Evolutionary conservation across 2,329 filamentous ascomycete genomes (phyloP).

Genomic region (Diaporthe velutina): DNA sequence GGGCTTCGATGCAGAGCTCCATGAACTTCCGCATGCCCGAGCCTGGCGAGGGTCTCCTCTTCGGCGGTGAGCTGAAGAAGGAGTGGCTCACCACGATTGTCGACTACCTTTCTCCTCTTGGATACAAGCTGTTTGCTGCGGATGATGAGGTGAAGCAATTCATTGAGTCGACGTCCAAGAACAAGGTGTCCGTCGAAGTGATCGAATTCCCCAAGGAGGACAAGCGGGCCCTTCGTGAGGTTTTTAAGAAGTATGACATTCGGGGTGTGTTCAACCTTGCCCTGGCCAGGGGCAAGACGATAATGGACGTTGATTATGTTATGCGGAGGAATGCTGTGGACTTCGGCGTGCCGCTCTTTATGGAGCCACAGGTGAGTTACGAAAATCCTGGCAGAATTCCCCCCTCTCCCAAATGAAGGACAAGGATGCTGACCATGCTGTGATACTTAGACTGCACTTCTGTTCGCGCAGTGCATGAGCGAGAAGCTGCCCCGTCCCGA

Average conservation of each 20-base stretch:
- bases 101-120: constrained; percentile 87
- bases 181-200: constrained; percentile 80
- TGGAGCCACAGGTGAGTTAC: constrained; percentile 90
- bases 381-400: not conserved
- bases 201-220: constrained; percentile 98
- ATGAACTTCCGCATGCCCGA: constrained; percentile 99
- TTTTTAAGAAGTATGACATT: constrained; percentile 98
- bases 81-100: constrained; percentile 82
- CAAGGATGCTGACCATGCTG: constrained; percentile 47
- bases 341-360: constrained; percentile 97
- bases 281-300: constrained; percentile 83
- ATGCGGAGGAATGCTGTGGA: constrained; percentile 99
- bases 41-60: constrained; percentile 93
- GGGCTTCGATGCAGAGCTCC: constrained; percentile 93
- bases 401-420: not conserved
- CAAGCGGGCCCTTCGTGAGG: constrained; percentile 93
- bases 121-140: constrained; percentile 94
- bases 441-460: constrained; percentile 81
- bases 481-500: constrained; percentile 92
- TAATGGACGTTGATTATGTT: constrained; percentile 94
- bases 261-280: constrained; percentile 96
- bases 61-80: constrained; percentile 85
- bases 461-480: constrained; percentile 97
- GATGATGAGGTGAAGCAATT: constrained; percentile 84
- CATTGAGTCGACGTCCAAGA: constrained; percentile 79